A percentile compares a stretch with the other conserved stretches of the same genome.
Evolutionary conservation across 1,139 yeast species (phyloP).

Genomic region (Yamadazyma membranifaciens): DNA sequence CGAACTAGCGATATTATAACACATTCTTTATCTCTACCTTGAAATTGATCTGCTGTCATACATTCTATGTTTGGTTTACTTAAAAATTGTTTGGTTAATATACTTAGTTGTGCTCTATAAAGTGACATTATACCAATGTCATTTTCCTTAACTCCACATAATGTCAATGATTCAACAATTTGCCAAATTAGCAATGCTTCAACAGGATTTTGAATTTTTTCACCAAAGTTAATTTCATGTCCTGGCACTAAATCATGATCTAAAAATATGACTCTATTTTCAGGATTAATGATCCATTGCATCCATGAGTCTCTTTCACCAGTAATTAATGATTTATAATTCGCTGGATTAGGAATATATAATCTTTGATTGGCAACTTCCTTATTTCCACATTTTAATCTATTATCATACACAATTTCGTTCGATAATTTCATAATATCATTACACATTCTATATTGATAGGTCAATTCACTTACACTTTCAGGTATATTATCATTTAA

Average conservation of each 20-base stretch:
- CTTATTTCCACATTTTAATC: slow-evolving; percentile 71
- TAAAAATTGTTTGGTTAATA: slow-evolving; percentile 46
- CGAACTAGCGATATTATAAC: slow-evolving; percentile 84
- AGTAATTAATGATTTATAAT: slow-evolving; percentile 13
- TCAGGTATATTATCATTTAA: slow-evolving; percentile 72
- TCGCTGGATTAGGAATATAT: slow-evolving; percentile 39
- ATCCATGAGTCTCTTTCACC: slow-evolving; percentile 29
- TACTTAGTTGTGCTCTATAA: slow-evolving; percentile 75
- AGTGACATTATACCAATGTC: slow-evolving; percentile 86
- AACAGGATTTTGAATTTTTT: slow-evolving; percentile 64
- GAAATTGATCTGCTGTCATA: slow-evolving; percentile 92
- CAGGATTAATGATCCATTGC: slow-evolving; percentile 25
- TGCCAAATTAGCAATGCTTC: slow-evolving; percentile 70
- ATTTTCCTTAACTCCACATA: slow-evolving; percentile 57
- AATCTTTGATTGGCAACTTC: slow-evolving; percentile 59
- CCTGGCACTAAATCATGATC: slow-evolving; percentile 73
- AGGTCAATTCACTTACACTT: slow-evolving; percentile 68
- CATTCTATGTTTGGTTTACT: slow-evolving; percentile 57
- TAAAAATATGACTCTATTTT: slow-evolving; percentile 66
- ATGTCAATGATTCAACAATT: slow-evolving; percentile 56
- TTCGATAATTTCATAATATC: slow-evolving; percentile 87
- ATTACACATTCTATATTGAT: slow-evolving; percentile 89
- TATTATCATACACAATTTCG: slow-evolving; percentile 70
- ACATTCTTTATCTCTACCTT: slow-evolving; percentile 93
- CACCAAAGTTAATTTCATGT: slow-evolving; percentile 54